These are phyloP conservation scores for Grosmannia penicillata DNA, from an alignment of 2,329 filamentous ascomycete genomes.

Conservation along the genomic window DNA sequence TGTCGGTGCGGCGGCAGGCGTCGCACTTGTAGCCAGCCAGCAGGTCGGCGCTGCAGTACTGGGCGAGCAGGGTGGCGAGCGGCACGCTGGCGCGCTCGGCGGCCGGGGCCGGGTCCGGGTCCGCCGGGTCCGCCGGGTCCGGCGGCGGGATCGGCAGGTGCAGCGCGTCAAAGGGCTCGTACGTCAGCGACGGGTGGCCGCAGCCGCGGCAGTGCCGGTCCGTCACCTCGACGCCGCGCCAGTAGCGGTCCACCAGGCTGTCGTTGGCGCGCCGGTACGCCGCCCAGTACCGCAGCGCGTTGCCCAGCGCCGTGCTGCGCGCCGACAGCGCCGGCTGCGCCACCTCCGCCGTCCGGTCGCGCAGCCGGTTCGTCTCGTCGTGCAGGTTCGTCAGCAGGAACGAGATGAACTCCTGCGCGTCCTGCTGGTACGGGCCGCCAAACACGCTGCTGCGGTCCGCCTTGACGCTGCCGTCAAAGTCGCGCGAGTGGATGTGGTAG, in stretches of 20 bases:
- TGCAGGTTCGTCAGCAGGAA: conserved; percentile 72
- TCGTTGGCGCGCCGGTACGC: conserved; percentile 53
- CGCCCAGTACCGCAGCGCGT: conserved; percentile 61
- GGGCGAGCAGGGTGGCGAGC: conserved; percentile 50
- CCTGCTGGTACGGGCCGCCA: conserved; percentile 67
- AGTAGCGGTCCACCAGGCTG: conserved; percentile 67
- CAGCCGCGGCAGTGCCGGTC: conserved; percentile 52
- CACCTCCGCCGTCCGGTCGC: conserved; percentile 21
- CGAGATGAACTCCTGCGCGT: conserved; percentile 78
- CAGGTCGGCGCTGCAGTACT: conserved; percentile 53
- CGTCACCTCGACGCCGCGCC: conserved; percentile 61
- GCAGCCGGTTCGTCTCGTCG: conserved; percentile 61
- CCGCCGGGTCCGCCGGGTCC: background rate
- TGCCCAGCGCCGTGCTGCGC: conserved; percentile 25
- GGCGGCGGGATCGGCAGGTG: conserved; percentile 23
- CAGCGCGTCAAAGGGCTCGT: conserved; percentile 38
- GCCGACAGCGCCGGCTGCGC: conserved; percentile 13
- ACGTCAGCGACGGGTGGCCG: conserved; percentile 31
- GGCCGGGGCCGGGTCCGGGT: no score
- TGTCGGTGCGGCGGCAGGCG: conserved; percentile 52
- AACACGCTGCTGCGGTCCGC: conserved; percentile 34
- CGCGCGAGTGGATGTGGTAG: conserved; percentile 40
- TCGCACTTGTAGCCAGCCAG: conserved; percentile 61
- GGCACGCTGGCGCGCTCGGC: no score
- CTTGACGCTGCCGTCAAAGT: conserved; percentile 13